phyloP scores from a whole-genome alignment of 1,284 basidiomycete genomes.

The Rhodotorula sp. region DNA sequence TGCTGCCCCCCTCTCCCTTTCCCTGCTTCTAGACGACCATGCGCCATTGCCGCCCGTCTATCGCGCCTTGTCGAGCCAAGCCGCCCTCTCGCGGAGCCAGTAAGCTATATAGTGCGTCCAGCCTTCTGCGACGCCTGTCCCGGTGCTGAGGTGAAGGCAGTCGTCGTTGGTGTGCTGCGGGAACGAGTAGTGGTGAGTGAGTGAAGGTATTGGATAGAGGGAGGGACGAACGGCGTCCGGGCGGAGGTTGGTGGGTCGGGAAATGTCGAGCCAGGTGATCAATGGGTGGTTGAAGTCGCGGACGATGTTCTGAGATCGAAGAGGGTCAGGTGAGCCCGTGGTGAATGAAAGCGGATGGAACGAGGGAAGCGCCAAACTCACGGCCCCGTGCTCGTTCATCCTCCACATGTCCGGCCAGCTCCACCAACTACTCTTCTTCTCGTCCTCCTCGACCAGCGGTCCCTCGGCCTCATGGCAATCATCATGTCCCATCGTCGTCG shows the following conservation, averaged over 20 bases:
- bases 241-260: background rate
- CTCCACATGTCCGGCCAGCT: background rate
- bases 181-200: too few species aligned
- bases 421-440: background rate
- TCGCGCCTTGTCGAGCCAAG: too few species aligned
- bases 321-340: background rate
- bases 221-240: background rate
- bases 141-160: constrained; percentile 12
- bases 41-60: too few species aligned
- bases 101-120: constrained; percentile 12
- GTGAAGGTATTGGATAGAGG: background rate
- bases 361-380: background rate
- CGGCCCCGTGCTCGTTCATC: constrained; percentile 2
- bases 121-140: constrained; percentile 13
- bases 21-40: too few species aligned
- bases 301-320: background rate
- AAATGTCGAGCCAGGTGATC: constrained; percentile 1
- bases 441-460: background rate
- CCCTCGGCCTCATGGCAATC: background rate
- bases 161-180: constrained; percentile 12
- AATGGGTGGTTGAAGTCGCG: background rate
- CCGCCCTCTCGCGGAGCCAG: background rate
- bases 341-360: too few species aligned
- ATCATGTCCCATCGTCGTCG: constrained; percentile 9
- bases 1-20: too few species aligned